phyloP scores from a whole-genome alignment of 495 filamentous ascomycete species.

The Trichoderma orchidacearum region DNA sequence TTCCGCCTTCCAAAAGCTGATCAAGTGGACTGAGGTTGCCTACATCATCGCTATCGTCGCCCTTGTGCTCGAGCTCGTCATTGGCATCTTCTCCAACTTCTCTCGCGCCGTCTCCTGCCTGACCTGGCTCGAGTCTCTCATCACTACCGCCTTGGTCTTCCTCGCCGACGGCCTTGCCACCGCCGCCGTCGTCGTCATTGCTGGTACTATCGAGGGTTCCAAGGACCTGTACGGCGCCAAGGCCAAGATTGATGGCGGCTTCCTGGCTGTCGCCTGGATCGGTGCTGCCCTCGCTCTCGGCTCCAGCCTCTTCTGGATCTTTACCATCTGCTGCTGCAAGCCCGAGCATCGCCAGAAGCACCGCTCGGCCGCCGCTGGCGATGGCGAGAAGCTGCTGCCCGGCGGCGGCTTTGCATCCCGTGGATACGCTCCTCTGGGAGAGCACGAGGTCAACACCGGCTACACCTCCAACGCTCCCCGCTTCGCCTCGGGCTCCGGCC shows the following conservation, averaged over 20 bases:
- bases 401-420: conserved; percentile 9
- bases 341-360: conserved; percentile 17
- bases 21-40: conserved; percentile 72
- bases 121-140: conserved; percentile 27
- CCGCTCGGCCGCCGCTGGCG: conserved; percentile 9
- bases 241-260: conserved; percentile 48
- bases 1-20: conserved; percentile 54
- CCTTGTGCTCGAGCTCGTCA: conserved; percentile 60
- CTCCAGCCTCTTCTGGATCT: conserved; percentile 73
- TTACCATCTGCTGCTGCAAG: conserved; percentile 80
- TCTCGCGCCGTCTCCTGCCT: conserved; percentile 31
- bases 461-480: conserved; percentile 12
- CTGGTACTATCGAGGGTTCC: conserved; percentile 53
- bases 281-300: conserved; percentile 61
- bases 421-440: conserved; percentile 29
- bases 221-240: conserved; percentile 54
- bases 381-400: conserved; percentile 34
- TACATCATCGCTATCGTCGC: conserved; percentile 56
- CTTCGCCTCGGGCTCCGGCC: conserved; percentile 14
- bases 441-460: conserved; percentile 16
- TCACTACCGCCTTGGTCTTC: conserved; percentile 49
- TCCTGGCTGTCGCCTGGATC: conserved; percentile 62
- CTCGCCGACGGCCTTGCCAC: conserved; percentile 45
- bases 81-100: conserved; percentile 59
- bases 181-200: conserved; percentile 44